Evolutionary conservation across 2,329 filamentous ascomycete genomes (phyloP), one percentile per base, ranked within the genome.

Genomic region (Aspergillus glaucus): DNA sequence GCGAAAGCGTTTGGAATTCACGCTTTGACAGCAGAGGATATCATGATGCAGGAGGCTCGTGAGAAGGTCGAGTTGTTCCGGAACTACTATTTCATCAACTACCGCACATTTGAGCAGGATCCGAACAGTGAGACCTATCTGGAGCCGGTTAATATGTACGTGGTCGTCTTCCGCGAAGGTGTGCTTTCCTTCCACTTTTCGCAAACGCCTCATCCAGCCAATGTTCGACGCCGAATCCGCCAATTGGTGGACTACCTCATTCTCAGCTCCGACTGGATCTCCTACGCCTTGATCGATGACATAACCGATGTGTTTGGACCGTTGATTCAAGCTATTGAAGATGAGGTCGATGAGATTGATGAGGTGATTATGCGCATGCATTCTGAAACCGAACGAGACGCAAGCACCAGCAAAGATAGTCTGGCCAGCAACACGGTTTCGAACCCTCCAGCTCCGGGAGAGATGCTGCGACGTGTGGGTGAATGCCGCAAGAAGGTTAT

Each of bases 81-180:
- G 30, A 87, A 95, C 66, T 98, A 98, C 73, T 98, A 98, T 69
- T 96, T 98, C 62, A 88, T 98, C 72, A 97, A 95, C 67, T 98
- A 98, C 68, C 87, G 93, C 14, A 94, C 90, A 0, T 98, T 98
- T 63, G 93, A 98, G 65, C 93, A 97, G 67, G 93, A 98, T 63
- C 82, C 84, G 52, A 86, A 85, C 58, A 95, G 85, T 64, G 88
- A 93, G 49, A 85, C 94, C 63, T 95, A 94, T 65, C 79, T 98
- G 42, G 89, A 97, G 60, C 92, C 93, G 0, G 87, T 98, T 62
- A 95, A 97, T 69, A 89, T 98, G 80, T 98, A 97, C 62, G 87
- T 96, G 32, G 86, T 97, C 7, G 93, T 98, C 8, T 98, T 98
- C 75, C 83, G 91, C 10, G 90, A 97, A 66, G 93, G 93, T 21